These are phyloP conservation scores for Tulasnella sp. DNA, from an alignment of 768 basidiomycete genomes.

Conservation along the genomic window DNA sequence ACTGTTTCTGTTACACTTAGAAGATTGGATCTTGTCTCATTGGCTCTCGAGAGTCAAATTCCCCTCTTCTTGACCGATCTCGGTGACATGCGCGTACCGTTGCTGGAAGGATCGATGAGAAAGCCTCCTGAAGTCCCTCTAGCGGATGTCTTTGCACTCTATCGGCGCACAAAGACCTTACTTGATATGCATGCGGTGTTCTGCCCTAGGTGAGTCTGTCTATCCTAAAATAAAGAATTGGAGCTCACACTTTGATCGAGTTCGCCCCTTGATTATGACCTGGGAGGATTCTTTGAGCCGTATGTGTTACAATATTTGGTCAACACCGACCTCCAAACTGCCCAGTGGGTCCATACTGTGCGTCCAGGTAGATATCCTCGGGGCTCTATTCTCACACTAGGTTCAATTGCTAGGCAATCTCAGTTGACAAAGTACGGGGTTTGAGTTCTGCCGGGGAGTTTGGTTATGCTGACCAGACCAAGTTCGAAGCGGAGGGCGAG, in stretches of 20 bases:
- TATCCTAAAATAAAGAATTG: slow-evolving; percentile 32
- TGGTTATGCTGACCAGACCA: background rate
- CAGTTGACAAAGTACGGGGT: slow-evolving; percentile 65
- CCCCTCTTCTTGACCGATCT: slow-evolving; percentile 66
- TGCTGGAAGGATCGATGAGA: slow-evolving; percentile 80
- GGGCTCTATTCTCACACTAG: background rate
- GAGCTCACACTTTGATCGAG: slow-evolving; percentile 19
- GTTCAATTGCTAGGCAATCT: slow-evolving; percentile 58
- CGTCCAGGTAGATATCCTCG: slow-evolving; percentile 35
- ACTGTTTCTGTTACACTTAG: background rate
- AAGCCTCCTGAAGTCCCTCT: slow-evolving; percentile 84
- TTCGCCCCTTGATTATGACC: slow-evolving; percentile 53
- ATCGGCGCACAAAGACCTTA: slow-evolving; percentile 69
- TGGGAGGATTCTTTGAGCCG: slow-evolving; percentile 75
- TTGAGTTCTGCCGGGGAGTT: background rate
- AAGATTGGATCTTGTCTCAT: slow-evolving; percentile 69
- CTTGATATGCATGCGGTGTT: slow-evolving; percentile 77
- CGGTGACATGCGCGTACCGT: slow-evolving; percentile 61
- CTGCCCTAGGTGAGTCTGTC: slow-evolving; percentile 59
- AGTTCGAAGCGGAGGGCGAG: slow-evolving; percentile 74
- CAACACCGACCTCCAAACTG: slow-evolving; percentile 82
- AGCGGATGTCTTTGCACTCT: slow-evolving; percentile 84
- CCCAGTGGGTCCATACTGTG: slow-evolving; percentile 90
- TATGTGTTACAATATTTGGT: slow-evolving; percentile 84
- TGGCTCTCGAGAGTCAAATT: slow-evolving; percentile 65